Base-by-base conservation (phyloP, 23 red algal genomes). In the Gracilaria caudata region DNA sequence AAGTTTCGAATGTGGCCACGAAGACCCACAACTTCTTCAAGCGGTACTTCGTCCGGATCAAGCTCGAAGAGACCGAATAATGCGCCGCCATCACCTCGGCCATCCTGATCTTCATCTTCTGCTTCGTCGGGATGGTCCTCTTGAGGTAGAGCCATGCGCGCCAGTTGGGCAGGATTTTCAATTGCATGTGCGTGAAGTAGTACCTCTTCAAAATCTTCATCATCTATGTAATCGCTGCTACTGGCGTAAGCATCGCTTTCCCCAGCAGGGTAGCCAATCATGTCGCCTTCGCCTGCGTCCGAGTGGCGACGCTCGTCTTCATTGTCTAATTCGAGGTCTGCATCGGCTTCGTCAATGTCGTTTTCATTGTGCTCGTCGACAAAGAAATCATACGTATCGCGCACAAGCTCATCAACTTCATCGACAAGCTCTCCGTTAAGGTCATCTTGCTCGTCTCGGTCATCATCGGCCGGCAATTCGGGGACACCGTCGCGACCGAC, bases 11-110 rank as follows among this genome's bases (percentile, higher is more conserved):
- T 74, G 21, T 87, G 82, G 7, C 95, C 95, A 44, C 90, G 84
- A 10, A 95, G 81, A 19, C 93, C 93, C 21, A 95, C 83, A 51
- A 95, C 78, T 66, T 95, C 93, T 71, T 95, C 93, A 55, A 94
- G 77, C 23, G 92, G 92, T 14, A 94, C 77, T 63, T 94, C 92
- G 41, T 94, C 92, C 17, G 92, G 82, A n/a, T 94, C 92, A 35
- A 94, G 79, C 28, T 94, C 92, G 65, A 95, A 91, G 17, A 94
- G 72, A 20, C 91, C 95, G 40, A 98, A 93, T 14, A 94, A 68
- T 13, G 82, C 83, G 4, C 78, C 95, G 43, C 84, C 95, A 34
- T 87, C 91, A 36, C 77, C 94, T 37, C 72, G 75, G 4, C 1
- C 39, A 75, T 75, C 70, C 38, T 75, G 70, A n/a, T 79, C 87